phyloP scores from a whole-genome alignment of 164 flowering plant genomes.

The Houttuynia cordata region DNA sequence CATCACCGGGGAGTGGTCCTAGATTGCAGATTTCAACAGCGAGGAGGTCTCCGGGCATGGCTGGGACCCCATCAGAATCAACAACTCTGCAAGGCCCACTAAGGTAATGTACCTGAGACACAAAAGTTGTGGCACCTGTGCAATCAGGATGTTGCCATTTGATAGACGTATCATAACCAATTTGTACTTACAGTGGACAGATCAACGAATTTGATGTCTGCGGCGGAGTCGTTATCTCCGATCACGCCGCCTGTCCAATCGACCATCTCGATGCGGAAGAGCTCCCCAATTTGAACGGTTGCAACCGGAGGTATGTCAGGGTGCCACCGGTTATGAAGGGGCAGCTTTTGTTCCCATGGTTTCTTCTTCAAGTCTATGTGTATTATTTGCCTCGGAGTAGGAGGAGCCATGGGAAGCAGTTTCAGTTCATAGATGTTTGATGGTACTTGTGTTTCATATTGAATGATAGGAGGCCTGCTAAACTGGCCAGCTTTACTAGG shows the following conservation, averaged over 20 bases:
- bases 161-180: not conserved
- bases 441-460: too few species aligned
- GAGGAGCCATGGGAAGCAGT: conserved; percentile 35
- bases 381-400: conserved; percentile 32
- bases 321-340: conserved; percentile 79
- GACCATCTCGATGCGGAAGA: conserved; percentile 73
- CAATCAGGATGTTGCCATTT: too few species aligned
- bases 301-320: conserved; percentile 66
- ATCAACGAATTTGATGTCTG: conserved; percentile 48
- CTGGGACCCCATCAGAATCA: conserved; percentile 61
- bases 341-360: conserved; percentile 44
- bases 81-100: conserved; percentile 79
- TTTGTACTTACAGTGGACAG: conserved; percentile 77
- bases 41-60: conserved; percentile 90
- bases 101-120: conserved; percentile 65
- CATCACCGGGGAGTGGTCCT: conserved; percentile 95
- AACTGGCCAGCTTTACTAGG: too few species aligned
- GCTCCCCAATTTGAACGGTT: conserved; percentile 40
- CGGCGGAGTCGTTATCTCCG: conserved; percentile 46
- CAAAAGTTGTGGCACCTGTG: not conserved
- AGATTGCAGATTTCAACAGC: conserved; percentile 83
- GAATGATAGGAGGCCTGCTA: too few species aligned
- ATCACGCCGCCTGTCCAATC: conserved; percentile 78
- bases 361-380: conserved; percentile 51
- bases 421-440: too few species aligned